These are phyloP conservation scores for Triglochin maritima DNA, from an alignment of 106 monocot genomes.

Conservation along the genomic window DNA sequence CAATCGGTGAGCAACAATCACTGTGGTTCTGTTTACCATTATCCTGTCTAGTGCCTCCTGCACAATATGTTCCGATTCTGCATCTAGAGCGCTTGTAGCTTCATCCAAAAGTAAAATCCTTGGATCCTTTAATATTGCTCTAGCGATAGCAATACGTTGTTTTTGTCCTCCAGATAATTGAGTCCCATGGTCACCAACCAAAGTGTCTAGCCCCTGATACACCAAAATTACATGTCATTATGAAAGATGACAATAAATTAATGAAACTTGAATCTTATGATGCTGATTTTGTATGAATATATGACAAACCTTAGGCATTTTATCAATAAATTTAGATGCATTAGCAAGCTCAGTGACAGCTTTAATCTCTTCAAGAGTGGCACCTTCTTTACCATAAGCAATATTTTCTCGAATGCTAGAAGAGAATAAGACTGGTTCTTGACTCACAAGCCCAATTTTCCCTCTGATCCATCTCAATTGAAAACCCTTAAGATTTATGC, in stretches of 20 bases:
- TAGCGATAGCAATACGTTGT: conserved; percentile 50
- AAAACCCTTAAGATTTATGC: conserved; percentile 21
- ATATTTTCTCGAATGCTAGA: conserved; percentile 53
- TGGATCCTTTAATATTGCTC: conserved; percentile 48
- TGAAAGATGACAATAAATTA: no score
- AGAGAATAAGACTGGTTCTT: conserved; percentile 51
- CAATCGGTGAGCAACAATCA: conserved; percentile 44
- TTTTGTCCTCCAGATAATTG: conserved; percentile 55
- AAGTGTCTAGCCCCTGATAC: conserved; percentile 38
- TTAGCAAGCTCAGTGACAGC: conserved; percentile 55
- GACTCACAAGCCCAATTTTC: conserved; percentile 61
- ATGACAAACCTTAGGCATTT: conserved; percentile 39
- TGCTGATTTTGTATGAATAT: not conserved
- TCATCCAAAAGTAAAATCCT: conserved; percentile 46
- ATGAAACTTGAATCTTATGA: not conserved
- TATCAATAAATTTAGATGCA: conserved; percentile 56
- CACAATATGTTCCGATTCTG: conserved; percentile 31
- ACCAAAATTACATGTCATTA: no score
- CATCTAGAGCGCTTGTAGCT: conserved; percentile 51
- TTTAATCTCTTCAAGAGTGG: conserved; percentile 43
- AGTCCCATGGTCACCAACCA: conserved; percentile 45
- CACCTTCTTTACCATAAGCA: conserved; percentile 48
- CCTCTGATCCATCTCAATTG: conserved; percentile 49
- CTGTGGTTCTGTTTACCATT: conserved; percentile 39
- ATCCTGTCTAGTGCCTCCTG: conserved; percentile 42